Evolutionary conservation across 257 asterid species (phyloP).

Genomic region (Solanum chiquidenum): DNA sequence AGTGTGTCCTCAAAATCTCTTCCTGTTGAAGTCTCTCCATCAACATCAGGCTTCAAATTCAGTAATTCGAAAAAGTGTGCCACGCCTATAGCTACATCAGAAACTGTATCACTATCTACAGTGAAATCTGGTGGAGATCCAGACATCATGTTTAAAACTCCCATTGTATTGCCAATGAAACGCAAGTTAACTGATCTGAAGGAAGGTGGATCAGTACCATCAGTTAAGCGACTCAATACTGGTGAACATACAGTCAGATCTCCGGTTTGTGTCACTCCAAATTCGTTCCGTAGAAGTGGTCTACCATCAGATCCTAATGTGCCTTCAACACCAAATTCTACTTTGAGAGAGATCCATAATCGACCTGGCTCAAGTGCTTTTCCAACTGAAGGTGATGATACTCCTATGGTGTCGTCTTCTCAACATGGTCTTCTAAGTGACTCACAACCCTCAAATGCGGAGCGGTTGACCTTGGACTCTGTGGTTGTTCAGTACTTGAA

Average conservation of each 20-base stretch:
- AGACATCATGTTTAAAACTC: constrained; percentile 55
- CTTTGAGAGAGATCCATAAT: constrained; percentile 39
- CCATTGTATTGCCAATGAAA: constrained; percentile 78
- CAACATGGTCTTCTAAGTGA: constrained; percentile 51
- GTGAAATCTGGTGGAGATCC: constrained; percentile 35
- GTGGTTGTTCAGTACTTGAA: constrained; percentile 86
- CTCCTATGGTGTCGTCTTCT: constrained; percentile 28
- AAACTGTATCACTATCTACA: constrained; percentile 39
- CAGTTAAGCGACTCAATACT: constrained; percentile 57
- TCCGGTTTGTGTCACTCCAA: constrained; percentile 48
- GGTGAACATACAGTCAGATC: constrained; percentile 56
- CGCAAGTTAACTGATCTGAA: constrained; percentile 66
- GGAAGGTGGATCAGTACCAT: constrained; percentile 34
- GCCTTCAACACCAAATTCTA: constrained; percentile 23
- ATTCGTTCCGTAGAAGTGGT: constrained; percentile 35
- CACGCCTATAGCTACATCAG: constrained; percentile 26
- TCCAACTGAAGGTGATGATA: constrained; percentile 46
- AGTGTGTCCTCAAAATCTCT: constrained; percentile 24
- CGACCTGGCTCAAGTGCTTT: constrained; percentile 23
- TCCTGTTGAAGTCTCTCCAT: constrained; percentile 35
- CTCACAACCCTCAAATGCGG: constrained; percentile 48
- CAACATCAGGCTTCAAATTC: constrained; percentile 29
- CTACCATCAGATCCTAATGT: constrained; percentile 46
- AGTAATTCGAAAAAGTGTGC: constrained; percentile 25
- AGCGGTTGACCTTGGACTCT: constrained; percentile 81